Base-by-base conservation (phyloP, 768 basidiomycete species). In the Lactarius vividus region DNA sequence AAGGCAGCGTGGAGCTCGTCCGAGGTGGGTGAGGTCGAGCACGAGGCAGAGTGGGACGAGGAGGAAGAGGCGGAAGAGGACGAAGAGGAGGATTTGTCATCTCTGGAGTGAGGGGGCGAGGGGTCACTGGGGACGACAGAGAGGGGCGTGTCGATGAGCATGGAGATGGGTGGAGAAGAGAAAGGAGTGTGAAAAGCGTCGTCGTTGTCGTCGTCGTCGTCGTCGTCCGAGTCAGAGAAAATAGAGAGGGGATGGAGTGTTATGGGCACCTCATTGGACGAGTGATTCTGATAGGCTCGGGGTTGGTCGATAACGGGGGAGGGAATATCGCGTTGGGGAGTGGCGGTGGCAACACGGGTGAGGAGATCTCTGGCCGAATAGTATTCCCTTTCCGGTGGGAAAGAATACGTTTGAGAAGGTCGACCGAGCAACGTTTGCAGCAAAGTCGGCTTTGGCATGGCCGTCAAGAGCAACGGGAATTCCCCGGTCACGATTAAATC, bases 361-460 rank as follows among this genome's bases (percentile, higher is more conserved):
- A 70, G 42, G 15, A 64, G 35, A 1, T 33, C 20, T 40, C 28
- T 69, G 16, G 64, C 44, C 9, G 70, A 70, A 49, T 70, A 65
- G 5, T 61, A 63, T 13, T 65, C 31, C 35, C 49, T 69, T 15
- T 63, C 58, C 5, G 57, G 26, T 16, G 70, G 64, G 26, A 66
- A 65, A 1, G 54, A 33, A 35, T 70, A 70, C 0, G 64, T 57
- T 31, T 56, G 64, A 7, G 68, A 69, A 2, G 70, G 70, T 16
- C 56, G 49, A 4, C 68, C 62, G 16, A 70, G 68, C 23, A 70
- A 40, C 16, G 67, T 44, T 42, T 70, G 70, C 0, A 69, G 35
- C 1, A 70, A 52, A 20, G 70, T 70, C 9, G 70, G 68, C 26
- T 70, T 70, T 39, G 68, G 40, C 70, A 70, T 70, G 29, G 23